Percentiles rank a stretch among this genome's conserved stretches.
These are phyloP conservation scores for Venturia asperata DNA, from an alignment of 2,329 filamentous ascomycete species.

Conservation along the genomic window DNA sequence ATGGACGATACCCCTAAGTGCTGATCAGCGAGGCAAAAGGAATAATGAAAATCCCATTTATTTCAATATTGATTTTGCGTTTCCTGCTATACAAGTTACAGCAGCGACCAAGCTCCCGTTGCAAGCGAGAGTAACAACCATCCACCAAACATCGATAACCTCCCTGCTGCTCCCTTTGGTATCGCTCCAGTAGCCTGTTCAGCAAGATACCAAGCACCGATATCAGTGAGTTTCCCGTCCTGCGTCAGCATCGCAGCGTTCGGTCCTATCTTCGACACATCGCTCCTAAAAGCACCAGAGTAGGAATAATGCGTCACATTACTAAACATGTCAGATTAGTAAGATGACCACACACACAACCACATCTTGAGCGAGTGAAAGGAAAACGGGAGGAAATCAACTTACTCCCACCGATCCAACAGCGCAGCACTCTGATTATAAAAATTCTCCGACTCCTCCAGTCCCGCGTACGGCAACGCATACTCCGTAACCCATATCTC, in stretches of 20 bases:
- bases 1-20: not conserved
- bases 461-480: slow-evolving; percentile 50
- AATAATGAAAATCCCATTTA: not conserved
- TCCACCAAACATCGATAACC: not conserved
- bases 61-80: not conserved
- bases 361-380: not conserved
- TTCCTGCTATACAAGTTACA: not conserved
- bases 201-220: slow-evolving; percentile 73
- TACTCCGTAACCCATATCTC: slow-evolving; percentile 76
- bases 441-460: slow-evolving; percentile 54
- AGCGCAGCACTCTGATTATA: slow-evolving; percentile 61
- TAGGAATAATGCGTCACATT: slow-evolving; percentile 64
- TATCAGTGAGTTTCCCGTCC: slow-evolving; percentile 63
- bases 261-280: slow-evolving; percentile 64
- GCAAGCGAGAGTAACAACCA: not conserved
- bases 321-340: slow-evolving; percentile 22
- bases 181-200: slow-evolving; percentile 19
- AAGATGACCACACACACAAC: not conserved
- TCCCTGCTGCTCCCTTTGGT: slow-evolving; percentile 6
- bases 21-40: not conserved
- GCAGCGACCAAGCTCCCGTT: not conserved
- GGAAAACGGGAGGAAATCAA: slow-evolving; percentile 19
- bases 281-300: slow-evolving; percentile 66
- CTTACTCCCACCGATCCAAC: slow-evolving; percentile 54
- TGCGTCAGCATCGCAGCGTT: slow-evolving; percentile 65